Base-by-base conservation (phyloP, 2,329 filamentous ascomycete species). In the Ceratocystis lukuohia region DNA sequence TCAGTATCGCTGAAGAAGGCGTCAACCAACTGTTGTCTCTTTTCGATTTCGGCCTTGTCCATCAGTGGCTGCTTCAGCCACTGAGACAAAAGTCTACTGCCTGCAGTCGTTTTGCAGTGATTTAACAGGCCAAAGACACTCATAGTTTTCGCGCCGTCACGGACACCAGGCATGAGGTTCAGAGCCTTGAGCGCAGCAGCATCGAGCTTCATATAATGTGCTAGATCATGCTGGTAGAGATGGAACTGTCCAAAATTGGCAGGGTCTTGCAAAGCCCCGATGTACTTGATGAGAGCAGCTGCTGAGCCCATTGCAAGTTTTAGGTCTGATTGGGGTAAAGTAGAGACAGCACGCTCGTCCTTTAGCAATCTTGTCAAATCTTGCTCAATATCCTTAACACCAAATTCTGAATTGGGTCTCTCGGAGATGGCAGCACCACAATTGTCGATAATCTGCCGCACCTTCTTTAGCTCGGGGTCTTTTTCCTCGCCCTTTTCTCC, bases 61-160 rank as follows among this genome's bases (percentile, higher is more conserved):
- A 99, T 99, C 48, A 99, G 78, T 0, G 94, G 94, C 75, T 99
- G 94, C 76, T 99, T 99, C 65, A 99, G 80, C 94, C 94, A 99
- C 74, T 99, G 95, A 1, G 93, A 88, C 37, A 99, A 79, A 67
- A 99, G 76, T 61, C 95, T 83, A 72, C 92, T 96, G 15, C 94
- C 94, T 0, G 96, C 86, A 0, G 94, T 90, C 1, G 94, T 99
- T 75, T 96, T 97, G 85, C 94, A 99, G 75, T 97, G 92, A 72
- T 99, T 97, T 53, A 99, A 80, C 20, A 99, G 79, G 0, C 94
- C 94, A 71, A 89, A 99, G 64, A 99, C 75, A 73, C 92, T 97
- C 94, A 99, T 99, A 0, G 85, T 95, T 78, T 96, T 97, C n/a
- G 91, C 84, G 1, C 94, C 94, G 73, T 99, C 94, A 70, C 91